Conservation (phyloP, 139 green algal species). For the Zygnema circumcarinatum region DNA sequence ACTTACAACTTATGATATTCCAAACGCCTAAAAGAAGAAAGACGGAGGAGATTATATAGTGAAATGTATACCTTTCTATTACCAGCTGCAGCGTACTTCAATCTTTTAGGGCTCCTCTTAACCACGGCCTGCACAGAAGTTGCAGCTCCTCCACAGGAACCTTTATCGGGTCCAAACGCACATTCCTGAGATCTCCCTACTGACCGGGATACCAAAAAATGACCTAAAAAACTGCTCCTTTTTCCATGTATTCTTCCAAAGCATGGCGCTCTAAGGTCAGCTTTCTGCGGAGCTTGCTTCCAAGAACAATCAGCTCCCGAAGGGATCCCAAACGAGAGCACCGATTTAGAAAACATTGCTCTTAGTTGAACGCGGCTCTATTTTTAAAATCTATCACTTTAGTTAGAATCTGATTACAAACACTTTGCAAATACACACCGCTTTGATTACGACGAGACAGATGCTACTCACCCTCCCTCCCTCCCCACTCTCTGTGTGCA, state of each 20-base stretch:
- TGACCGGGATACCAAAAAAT: too few species aligned
- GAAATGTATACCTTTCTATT: neutral
- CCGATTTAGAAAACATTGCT: too few species aligned
- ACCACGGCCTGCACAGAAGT: too few species aligned
- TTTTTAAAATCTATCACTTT: too few species aligned
- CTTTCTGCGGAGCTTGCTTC: neutral
- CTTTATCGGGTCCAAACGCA: neutral
- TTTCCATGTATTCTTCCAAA: neutral
- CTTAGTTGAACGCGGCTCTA: too few species aligned
- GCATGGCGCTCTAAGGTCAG: neutral
- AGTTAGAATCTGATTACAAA: too few species aligned
- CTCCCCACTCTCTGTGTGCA: too few species aligned
- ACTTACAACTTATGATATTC: neutral
- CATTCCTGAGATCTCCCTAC: neutral
- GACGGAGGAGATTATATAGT: neutral
- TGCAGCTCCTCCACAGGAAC: neutral
- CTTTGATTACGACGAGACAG: too few species aligned
- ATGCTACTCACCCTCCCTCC: too few species aligned
- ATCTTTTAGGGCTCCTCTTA: conserved; percentile 41
- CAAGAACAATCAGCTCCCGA: neutral
- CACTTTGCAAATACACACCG: too few species aligned
- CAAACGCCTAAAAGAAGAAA: neutral
- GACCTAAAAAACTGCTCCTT: neutral
- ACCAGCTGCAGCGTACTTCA: conserved; percentile 31
- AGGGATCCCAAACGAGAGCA: too few species aligned